Evolutionary conservation across 192 early-diverging fungal genomes (phyloP), one percentile per base, ranked within the genome.

Genomic region (Pilaira anomala): DNA sequence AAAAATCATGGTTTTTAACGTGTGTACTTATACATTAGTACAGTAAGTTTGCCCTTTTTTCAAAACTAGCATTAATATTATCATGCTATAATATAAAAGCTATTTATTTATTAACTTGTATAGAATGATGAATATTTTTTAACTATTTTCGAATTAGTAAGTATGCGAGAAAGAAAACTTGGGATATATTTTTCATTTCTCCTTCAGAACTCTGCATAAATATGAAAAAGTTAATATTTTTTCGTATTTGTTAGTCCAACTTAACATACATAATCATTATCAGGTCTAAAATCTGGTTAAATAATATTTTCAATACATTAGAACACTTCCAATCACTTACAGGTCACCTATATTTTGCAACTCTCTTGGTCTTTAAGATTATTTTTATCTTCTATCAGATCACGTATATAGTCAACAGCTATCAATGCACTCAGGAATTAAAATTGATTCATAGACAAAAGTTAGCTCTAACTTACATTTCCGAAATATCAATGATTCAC

Each of bases 401-500:
- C 82, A 46, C 84, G 79, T 46, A 91, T 85, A 49, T 90, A 87
- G 58, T 91, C 88, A 3, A 87, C 88, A 46, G 87, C 86, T 82
- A 67, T 24, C 61, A 49, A 39, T 9, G 29, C 25, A 5, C 44
- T 36, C 33, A 36, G 5, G 11, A 9, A 36, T 45, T 45, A 45
- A 18, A 18, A 53, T 33, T 24, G 7, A 54, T 33, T 18, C 25
- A 14, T 7, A 8, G 18, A 45, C 3, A 24, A 16, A 24, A n/a
- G 2, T 19, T 22, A 40, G 22, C 19, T 11, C 25, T 30, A 50
- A 29, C 49, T 67, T 78, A 80, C 83, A 82, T 72, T 87, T 90
- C 65, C 91, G 89, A 48, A 94, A 71, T 61, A 95, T 94, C 41
- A 91, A 77, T 8, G 89, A 90, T 69, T 93, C 91, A 59, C 86